Evolutionary conservation across 768 basidiomycete genomes (phyloP).

Genomic region (Leccinum arenicola): DNA sequence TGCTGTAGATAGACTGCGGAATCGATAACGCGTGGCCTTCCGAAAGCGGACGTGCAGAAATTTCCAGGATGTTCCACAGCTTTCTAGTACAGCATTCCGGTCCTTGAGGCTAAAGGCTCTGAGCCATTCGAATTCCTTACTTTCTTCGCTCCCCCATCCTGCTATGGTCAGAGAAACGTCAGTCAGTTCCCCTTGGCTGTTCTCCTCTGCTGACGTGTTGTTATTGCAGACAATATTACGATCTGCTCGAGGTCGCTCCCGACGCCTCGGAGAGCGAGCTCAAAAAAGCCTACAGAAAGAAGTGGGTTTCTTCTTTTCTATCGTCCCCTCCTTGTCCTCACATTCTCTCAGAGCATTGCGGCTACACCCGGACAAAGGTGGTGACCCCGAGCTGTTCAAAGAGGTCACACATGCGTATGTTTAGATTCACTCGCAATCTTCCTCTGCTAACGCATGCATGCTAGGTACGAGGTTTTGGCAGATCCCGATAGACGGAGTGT

Average conservation of each 20-base stretch:
- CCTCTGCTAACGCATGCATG: conserved; percentile 1
- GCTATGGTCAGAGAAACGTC: conserved; percentile 74
- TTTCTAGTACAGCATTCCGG: conserved; percentile 34
- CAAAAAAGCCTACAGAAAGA: conserved; percentile 95
- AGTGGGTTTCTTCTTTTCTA: conserved; percentile 43
- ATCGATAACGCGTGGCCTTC: conserved; percentile 2
- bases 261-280: conserved; percentile 80
- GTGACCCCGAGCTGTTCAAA: conserved; percentile 96
- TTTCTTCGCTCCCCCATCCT: conserved; percentile 11
- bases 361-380: conserved; percentile 91
- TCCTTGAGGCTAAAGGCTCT: conserved; percentile 21
- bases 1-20: not conserved
- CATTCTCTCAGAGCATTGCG: conserved; percentile 61
- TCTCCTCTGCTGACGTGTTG: not conserved
- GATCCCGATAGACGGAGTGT: conserved; percentile 77
- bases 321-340: conserved; percentile 5
- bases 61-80: conserved; percentile 34
- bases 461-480: conserved; percentile 89
- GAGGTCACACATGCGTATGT: conserved; percentile 94
- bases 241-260: conserved; percentile 83
- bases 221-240: conserved; percentile 76
- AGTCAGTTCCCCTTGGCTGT: not conserved
- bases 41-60: conserved; percentile 24
- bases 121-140: conserved; percentile 7
- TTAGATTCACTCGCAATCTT: not conserved